Evolutionary conservation across 176 grass and related monocot genomes (phyloP), one percentile per base, ranked within the genome.

Genomic region (Oryza glaberrima): DNA sequence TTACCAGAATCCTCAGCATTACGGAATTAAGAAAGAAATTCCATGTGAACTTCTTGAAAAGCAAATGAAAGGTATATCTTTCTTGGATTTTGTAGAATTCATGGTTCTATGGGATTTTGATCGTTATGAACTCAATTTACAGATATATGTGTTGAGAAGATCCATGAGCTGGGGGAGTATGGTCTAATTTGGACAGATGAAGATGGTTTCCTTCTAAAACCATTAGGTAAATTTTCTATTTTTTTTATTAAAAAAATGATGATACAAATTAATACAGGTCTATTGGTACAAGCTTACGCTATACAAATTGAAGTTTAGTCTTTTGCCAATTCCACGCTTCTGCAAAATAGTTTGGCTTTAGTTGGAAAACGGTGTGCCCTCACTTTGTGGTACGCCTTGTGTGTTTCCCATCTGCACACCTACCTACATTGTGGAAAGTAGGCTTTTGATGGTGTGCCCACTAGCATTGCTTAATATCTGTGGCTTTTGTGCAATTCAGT

Each of bases 101-200:
- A 74, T 28, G 15, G 22, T 85, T 70, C 69, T 46, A 19, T 80
- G 74, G 74, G 75, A 45, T 7, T 45, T 74, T 80, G 40, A 89
- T 85, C 65, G 20, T 73, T 81, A 28, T 77, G 69, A 85, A 82
- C 58, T 81, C 0, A 72, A 88, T 64, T 65, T 83, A 66, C 80
- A 98, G 95, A 95, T 77, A 98, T 98, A 93, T 98, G 93, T 83
- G 83, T 98, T 26, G 82, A 92, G 83, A 98, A 93, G 78, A 88
- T 95, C 69, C 91, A 92, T 81, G 93, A 95, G 58, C 47, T 95
- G 79, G 88, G 88, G 82, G 93, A 98, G 72, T 86, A 92, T 87
- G 95, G 95, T 58, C 87, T 98, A 78, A 91, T 95, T 73, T 95
- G 80, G 95, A 92, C 91, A 81, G 95, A 98, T 43, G 91, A 88